Evolutionary conservation across 352 stramenopile species (phyloP).

Genomic region (Globisporangium echinulatum): DNA sequence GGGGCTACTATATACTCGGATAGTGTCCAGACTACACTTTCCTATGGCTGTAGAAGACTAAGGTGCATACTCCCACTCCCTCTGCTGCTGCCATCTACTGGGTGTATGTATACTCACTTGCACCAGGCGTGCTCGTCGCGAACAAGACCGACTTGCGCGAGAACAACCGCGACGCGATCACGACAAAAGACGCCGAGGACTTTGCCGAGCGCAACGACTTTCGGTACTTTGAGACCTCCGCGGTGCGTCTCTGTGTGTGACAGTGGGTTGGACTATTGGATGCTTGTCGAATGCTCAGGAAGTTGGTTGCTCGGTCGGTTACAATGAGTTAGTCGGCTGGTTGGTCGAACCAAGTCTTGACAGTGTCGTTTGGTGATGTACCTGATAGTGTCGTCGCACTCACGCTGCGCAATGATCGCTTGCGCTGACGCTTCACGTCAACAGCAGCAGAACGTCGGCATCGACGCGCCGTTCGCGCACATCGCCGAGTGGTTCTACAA

Average conservation of each 20-base stretch:
- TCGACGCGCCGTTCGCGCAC: slow-evolving; percentile 71
- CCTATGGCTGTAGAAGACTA: neutral
- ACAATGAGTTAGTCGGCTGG: no score
- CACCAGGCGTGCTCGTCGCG: slow-evolving; percentile 51
- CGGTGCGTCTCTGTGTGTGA: slow-evolving; percentile 19
- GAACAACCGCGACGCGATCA: slow-evolving; percentile 69
- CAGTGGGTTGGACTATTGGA: neutral
- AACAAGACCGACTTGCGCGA: slow-evolving; percentile 79
- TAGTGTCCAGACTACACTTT: neutral
- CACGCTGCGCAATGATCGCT: neutral
- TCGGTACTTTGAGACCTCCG: slow-evolving; percentile 81
- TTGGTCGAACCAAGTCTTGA: no score
- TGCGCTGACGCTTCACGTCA: neutral
- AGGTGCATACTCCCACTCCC: neutral
- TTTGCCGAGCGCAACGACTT: slow-evolving; percentile 70
- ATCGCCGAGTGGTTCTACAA: slow-evolving; percentile 83
- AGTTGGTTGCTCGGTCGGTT: no score
- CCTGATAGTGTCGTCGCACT: neutral
- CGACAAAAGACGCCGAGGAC: slow-evolving; percentile 62
- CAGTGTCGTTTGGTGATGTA: no score
- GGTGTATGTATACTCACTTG: neutral
- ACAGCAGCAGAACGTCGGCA: slow-evolving; percentile 67
- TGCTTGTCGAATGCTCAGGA: neutral
- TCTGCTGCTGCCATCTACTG: neutral
- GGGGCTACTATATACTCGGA: neutral